Base-by-base conservation (phyloP, 768 basidiomycete species). In the Hericium rajendrae region DNA sequence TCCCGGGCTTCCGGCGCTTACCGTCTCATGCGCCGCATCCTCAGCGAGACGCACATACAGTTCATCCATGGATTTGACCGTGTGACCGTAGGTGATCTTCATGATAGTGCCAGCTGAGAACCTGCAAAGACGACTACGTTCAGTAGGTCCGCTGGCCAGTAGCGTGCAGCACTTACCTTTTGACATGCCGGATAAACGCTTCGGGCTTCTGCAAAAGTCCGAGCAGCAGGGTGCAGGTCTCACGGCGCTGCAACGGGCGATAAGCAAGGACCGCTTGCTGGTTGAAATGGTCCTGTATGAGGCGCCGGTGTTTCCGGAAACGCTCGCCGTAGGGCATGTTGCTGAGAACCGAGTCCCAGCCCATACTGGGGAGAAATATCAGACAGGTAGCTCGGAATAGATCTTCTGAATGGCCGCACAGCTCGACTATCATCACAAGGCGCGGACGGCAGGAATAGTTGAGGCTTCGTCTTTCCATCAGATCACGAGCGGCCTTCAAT, bases 391-490 rank as follows among this genome's bases (percentile, higher is more conserved):
- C 13, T 8, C 6, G 13, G n/a, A 2, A 12, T 13, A 22, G 12
- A 2, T 13, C 26, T 4, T 39, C 20, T 38, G 2, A n/a, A 38
- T 3, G 10, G 32, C 53, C 64, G 53, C 51, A 70, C 69, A 69
- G 58, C 53, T 70, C 68, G 18, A 51, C 53, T 5, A 67, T 48
- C 15, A 70, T 59, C 41, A 68, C 61, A 20, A 72, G 54, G 4
- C 60, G 61, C 3, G 72, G 72, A 2, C 72, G 63, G 59, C 66
- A 70, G 13, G 73, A 70, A 58, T 70, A 73, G 38, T 67, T 69
- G 12, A 57, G 43, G 51, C 68, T 65, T 10, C 67, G 65, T 54
- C 68, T 69, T 52, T 72, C 71, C 54, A 74, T 57, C 16, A 74
- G 65, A 40, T 73, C 72, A 15, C 57, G 61, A 24, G 71, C 71